Conservation (phyloP, 2,329 filamentous ascomycete species). For the Penicillium oxalicum region DNA sequence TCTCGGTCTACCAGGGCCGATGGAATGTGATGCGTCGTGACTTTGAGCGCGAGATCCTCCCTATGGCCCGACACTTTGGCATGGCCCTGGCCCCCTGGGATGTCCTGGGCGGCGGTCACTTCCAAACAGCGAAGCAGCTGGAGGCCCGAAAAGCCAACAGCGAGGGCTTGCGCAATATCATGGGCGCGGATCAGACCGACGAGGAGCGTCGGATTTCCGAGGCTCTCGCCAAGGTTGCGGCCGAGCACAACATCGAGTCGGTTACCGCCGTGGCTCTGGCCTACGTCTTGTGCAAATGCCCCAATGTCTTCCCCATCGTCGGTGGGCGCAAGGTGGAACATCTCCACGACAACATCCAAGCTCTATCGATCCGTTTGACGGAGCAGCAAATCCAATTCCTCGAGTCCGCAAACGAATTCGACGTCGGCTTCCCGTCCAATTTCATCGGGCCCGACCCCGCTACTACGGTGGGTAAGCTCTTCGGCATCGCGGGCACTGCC, state of each 20-base stretch:
- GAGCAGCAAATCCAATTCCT: slow-evolving; percentile 61
- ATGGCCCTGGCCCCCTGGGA: slow-evolving; percentile 55
- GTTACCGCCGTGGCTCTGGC: slow-evolving; percentile 63
- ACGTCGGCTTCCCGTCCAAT: slow-evolving; percentile 61
- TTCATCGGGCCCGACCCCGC: slow-evolving; percentile 44
- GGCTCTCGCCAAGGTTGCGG: slow-evolving; percentile 56
- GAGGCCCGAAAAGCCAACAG: slow-evolving; percentile 41
- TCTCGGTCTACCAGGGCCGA: slow-evolving; percentile 36
- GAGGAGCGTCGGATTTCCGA: slow-evolving; percentile 49
- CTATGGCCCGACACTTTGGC: slow-evolving; percentile 37
- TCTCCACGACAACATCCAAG: slow-evolving; percentile 38
- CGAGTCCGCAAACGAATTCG: slow-evolving; percentile 56
- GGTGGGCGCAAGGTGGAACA: slow-evolving; percentile 66
- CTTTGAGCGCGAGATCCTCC: slow-evolving; percentile 40
- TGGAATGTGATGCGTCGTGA: slow-evolving; percentile 38
- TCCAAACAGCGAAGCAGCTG: slow-evolving; percentile 45
- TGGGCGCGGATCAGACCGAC: slow-evolving; percentile 37
- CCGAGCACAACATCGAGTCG: slow-evolving; percentile 48
- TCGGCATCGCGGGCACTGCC: slow-evolving; percentile 4
- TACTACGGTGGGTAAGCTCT: slow-evolving; percentile 16
- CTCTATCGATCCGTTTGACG: slow-evolving; percentile 42
- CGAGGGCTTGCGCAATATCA: slow-evolving; percentile 35
- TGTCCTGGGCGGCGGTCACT: slow-evolving; percentile 49
- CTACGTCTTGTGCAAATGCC: slow-evolving; percentile 67
- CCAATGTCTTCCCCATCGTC: slow-evolving; percentile 68